Evolutionary conservation across 108 stramenopile genomes (phyloP).

Genomic region (Cyclotella atomus): DNA sequence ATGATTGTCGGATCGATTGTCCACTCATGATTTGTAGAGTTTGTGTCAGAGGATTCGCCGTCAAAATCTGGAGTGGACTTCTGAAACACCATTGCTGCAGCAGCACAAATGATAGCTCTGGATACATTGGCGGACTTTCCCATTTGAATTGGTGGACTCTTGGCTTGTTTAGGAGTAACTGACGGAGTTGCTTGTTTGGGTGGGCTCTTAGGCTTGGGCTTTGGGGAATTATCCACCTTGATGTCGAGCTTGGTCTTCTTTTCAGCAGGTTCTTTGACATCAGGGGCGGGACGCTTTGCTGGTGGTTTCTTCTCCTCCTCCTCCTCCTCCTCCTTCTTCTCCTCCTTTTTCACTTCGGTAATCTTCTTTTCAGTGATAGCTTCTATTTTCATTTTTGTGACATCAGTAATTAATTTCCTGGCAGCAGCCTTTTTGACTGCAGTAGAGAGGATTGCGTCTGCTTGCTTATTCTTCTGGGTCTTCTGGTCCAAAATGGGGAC

Average conservation of each 20-base stretch:
- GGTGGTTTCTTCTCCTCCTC: background rate
- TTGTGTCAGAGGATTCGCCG: conserved; percentile 4
- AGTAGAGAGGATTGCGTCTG: background rate
- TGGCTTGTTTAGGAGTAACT: too few relatives aligned
- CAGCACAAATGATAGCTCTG: conserved; percentile 73
- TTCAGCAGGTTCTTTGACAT: background rate
- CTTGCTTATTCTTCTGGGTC: too few relatives aligned
- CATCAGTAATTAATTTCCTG: background rate
- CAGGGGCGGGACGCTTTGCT: background rate
- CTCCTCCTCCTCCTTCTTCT: too few relatives aligned
- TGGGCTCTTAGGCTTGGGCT: background rate
- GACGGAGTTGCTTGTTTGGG: background rate
- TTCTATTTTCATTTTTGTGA: background rate
- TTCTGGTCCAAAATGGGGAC: conserved; percentile 13
- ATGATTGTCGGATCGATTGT: conserved; percentile 54
- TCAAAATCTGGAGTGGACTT: conserved; percentile 57
- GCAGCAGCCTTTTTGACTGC: background rate
- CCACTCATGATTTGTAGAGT: background rate
- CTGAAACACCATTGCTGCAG: conserved; percentile 65
- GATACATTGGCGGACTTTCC: conserved; percentile 35
- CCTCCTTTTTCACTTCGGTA: too few relatives aligned
- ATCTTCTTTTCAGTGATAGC: too few relatives aligned
- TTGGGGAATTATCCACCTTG: background rate
- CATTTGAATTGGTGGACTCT: background rate
- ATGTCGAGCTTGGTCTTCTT: background rate